A percentile compares a stretch with the other conserved stretches of the same genome.
phyloP scores from a whole-genome alignment of 768 basidiomycete genomes.

The Paxillus rubicundulus region DNA sequence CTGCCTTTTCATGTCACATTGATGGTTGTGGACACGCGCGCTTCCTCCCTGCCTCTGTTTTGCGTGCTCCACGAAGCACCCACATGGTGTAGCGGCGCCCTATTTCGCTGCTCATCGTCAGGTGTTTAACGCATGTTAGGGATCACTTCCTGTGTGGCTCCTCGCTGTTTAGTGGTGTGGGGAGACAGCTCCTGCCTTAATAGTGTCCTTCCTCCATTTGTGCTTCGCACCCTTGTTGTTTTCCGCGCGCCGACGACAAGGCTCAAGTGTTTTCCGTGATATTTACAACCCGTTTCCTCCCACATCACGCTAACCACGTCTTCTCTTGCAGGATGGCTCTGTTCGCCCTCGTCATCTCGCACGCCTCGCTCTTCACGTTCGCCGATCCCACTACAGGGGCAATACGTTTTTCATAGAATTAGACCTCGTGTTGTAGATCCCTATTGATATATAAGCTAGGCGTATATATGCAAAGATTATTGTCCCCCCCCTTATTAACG shows the following conservation, averaged over 20 bases:
- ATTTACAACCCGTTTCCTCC: slow-evolving; percentile 5
- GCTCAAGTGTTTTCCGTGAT: neutral
- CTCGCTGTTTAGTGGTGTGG: slow-evolving; percentile 16
- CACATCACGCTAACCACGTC: slow-evolving; percentile 26
- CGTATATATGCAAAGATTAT: neutral
- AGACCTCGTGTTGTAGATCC: slow-evolving; percentile 16
- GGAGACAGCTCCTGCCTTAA: slow-evolving; percentile 11
- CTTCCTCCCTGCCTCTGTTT: neutral
- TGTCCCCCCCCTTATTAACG: neutral
- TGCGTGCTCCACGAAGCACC: neutral
- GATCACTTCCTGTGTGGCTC: slow-evolving; percentile 14
- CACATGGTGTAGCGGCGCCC: neutral
- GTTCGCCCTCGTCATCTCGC: slow-evolving; percentile 31
- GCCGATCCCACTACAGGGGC: slow-evolving; percentile 33
- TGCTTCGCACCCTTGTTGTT: slow-evolving; percentile 12
- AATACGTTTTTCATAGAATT: slow-evolving; percentile 29
- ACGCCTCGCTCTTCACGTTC: slow-evolving; percentile 30
- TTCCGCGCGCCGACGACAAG: slow-evolving; percentile 21
- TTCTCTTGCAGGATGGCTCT: slow-evolving; percentile 33
- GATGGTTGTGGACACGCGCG: slow-evolving; percentile 12
- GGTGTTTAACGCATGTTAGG: slow-evolving; percentile 10
- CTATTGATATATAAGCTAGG: slow-evolving; percentile 16
- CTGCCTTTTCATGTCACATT: neutral
- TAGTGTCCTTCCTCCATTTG: neutral
- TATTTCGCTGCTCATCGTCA: slow-evolving; percentile 5